Conservation (phyloP, 805 yeast genomes). For the Candida vaughaniae region DNA sequence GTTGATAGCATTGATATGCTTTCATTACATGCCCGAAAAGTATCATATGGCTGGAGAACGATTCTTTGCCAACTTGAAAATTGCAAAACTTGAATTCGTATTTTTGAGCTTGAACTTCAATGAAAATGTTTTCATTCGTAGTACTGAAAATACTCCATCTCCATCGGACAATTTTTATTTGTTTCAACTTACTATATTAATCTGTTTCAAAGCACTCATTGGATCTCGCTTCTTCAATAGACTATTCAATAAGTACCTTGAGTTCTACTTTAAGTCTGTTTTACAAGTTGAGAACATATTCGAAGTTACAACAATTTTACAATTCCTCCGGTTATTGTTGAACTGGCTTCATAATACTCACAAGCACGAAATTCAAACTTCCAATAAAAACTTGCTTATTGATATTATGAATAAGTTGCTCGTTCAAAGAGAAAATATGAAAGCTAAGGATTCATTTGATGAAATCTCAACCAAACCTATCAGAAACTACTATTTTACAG, state of each 20-base stretch:
- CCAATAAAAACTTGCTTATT: not conserved
- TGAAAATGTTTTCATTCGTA: conserved; percentile 6
- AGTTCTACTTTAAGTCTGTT: conserved; percentile 8
- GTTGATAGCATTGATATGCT: conserved; percentile 41
- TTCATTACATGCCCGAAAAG: conserved; percentile 39
- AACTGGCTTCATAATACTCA: conserved; percentile 45
- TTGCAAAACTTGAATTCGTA: conserved; percentile 21
- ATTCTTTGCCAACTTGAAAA: conserved; percentile 19
- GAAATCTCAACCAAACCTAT: conserved; percentile 32
- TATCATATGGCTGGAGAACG: conserved; percentile 22
- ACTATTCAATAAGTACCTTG: conserved; percentile 6
- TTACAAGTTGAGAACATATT: not conserved
- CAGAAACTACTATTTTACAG: conserved; percentile 56
- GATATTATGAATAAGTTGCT: conserved; percentile 16
- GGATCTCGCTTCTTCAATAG: conserved; percentile 6
- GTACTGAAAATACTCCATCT: not conserved
- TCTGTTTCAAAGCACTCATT: conserved; percentile 20
- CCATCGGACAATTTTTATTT: conserved; percentile 15
- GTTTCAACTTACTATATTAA: conserved; percentile 24
- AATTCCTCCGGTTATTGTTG: conserved; percentile 45
- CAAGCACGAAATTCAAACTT: not conserved
- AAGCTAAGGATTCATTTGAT: no score
- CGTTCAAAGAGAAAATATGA: not conserved
- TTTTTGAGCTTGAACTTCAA: conserved; percentile 21
- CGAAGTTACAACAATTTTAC: conserved; percentile 6